Percentiles rank a stretch among this genome's conserved stretches.
These are phyloP conservation scores for Oldenlandia corymbosa DNA, from an alignment of 257 asterid species.

Conservation along the genomic window DNA sequence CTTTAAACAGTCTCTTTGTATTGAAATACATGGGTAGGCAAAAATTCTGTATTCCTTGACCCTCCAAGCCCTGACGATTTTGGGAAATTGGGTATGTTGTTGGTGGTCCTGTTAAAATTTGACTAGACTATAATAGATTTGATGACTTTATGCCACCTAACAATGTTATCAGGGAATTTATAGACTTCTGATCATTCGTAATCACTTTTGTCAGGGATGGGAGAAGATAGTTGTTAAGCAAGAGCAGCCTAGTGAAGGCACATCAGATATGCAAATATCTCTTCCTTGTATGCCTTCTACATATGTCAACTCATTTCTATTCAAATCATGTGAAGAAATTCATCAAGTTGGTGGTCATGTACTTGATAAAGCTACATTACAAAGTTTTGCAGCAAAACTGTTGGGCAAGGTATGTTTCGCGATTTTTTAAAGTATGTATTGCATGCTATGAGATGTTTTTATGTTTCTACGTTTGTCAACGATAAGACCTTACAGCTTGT, in stretches of 20 bases:
- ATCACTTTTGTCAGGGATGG: slow-evolving; percentile 73
- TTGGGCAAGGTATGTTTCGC: slow-evolving; percentile 58
- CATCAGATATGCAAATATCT: slow-evolving; percentile 73
- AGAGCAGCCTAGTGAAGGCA: slow-evolving; percentile 62
- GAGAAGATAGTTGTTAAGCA: slow-evolving; percentile 88
- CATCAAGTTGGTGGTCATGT: slow-evolving; percentile 96
- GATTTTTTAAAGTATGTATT: neutral
- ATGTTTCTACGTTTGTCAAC: neutral
- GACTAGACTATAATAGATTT: neutral
- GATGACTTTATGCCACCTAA: neutral
- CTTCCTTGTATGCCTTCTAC: slow-evolving; percentile 98
- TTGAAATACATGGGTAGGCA: no score
- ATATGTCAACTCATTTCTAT: slow-evolving; percentile 65
- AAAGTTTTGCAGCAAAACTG: slow-evolving; percentile 71
- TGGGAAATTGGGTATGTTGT: no score
- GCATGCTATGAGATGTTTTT: neutral
- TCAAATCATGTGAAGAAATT: slow-evolving; percentile 90
- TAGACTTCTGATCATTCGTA: slow-evolving; percentile 11
- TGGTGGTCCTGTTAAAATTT: no score
- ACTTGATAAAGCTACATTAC: slow-evolving; percentile 74
- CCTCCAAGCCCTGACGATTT: no score
- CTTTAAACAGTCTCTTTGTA: no score
- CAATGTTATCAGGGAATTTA: slow-evolving; percentile 15
- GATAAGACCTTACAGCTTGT: neutral
- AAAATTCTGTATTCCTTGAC: no score